phyloP scores from a whole-genome alignment of 2,329 filamentous ascomycete genomes.

The Akanthomyces dipterigenus region DNA sequence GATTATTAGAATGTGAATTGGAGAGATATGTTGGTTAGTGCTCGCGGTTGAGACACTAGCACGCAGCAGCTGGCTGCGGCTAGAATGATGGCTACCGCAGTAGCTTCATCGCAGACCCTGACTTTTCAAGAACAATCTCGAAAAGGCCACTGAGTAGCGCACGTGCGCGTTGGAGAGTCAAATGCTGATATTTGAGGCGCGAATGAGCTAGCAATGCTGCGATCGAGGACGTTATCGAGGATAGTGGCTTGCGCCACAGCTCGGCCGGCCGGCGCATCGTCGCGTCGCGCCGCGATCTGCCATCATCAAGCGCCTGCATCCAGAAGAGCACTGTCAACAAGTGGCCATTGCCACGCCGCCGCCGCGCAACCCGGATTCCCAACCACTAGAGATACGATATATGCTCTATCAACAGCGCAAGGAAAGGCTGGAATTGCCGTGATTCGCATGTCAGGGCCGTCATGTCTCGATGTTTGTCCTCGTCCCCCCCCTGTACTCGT shows the following conservation, averaged over 20 bases:
- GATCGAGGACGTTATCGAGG: neutral
- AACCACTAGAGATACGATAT: conserved; percentile 60
- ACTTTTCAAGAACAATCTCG: neutral
- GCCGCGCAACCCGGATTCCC: conserved; percentile 15
- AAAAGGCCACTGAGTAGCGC: neutral
- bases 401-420: conserved; percentile 80
- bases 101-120: neutral
- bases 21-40: no score
- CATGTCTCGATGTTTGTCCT: conserved; percentile 54
- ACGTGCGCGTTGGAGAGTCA: neutral
- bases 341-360: neutral
- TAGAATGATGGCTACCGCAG: neutral
- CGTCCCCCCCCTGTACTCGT: neutral
- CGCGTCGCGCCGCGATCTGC: neutral
- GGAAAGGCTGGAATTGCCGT: conserved; percentile 88
- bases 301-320: neutral
- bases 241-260: neutral
- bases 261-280: neutral
- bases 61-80: neutral
- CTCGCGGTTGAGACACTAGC: neutral
- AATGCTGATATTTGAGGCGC: no score
- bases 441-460: conserved; percentile 76
- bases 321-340: neutral
- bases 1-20: neutral
- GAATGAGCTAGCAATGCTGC: neutral